phyloP scores from a whole-genome alignment of 2,329 filamentous ascomycete species.

The Periconia macrospinosa region DNA sequence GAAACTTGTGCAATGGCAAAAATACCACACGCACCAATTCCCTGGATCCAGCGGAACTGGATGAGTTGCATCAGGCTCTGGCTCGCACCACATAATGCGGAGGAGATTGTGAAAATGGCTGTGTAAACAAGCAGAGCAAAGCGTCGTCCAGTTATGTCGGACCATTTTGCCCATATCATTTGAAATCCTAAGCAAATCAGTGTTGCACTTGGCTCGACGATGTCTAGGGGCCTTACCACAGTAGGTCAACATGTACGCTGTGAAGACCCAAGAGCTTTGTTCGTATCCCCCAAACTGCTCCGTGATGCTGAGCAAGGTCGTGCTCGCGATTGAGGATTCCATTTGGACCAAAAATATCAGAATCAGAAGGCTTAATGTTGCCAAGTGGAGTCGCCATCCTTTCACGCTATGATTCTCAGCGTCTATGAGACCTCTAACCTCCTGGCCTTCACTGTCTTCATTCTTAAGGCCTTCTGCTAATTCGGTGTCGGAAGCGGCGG shows the following conservation, averaged over 20 bases:
- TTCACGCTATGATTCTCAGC: background rate
- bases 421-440: too few species aligned
- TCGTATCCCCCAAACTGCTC: constrained; percentile 37
- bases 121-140: constrained; percentile 21
- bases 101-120: constrained; percentile 31
- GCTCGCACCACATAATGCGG: constrained; percentile 29
- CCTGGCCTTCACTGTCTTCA: too few species aligned
- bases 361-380: constrained; percentile 17
- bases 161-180: constrained; percentile 35
- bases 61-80: constrained; percentile 16
- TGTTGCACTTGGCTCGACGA: background rate
- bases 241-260: constrained; percentile 39
- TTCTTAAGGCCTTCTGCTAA: too few species aligned
- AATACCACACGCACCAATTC: constrained; percentile 35
- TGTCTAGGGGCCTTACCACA: constrained; percentile 24
- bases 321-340: constrained; percentile 40
- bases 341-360: constrained; percentile 31
- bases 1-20: constrained; percentile 31
- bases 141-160: constrained; percentile 38
- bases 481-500: too few species aligned
- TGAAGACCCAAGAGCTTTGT: constrained; percentile 41
- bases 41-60: constrained; percentile 37
- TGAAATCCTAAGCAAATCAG: constrained; percentile 9
- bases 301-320: constrained; percentile 37
- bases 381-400: constrained; percentile 8